A percentile compares a stretch with the other conserved stretches of the same genome.
Evolutionary conservation across 768 basidiomycete genomes (phyloP).

Genomic region (Rhizopogon vinicolor): DNA sequence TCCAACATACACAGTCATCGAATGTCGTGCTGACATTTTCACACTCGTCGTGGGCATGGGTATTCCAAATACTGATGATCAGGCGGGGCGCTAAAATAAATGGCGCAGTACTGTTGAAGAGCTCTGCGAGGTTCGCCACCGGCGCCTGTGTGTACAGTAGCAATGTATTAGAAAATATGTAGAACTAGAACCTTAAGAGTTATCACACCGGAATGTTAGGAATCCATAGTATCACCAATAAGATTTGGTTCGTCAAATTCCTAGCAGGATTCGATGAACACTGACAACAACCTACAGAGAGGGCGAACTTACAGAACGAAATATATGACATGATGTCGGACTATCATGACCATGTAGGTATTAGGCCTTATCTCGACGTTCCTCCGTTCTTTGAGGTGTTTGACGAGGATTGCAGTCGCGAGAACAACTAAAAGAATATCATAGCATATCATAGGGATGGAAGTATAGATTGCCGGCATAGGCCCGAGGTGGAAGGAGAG

Average conservation of each 20-base stretch:
- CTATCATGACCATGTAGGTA: neutral
- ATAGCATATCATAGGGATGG: neutral
- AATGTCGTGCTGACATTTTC: neutral
- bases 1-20: neutral
- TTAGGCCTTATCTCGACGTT: neutral
- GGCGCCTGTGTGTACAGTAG: neutral
- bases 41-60: neutral
- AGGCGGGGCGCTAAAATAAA: neutral
- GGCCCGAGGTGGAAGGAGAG: neutral
- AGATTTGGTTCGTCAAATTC: neutral
- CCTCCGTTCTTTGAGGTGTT: neutral
- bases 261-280: neutral
- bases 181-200: neutral
- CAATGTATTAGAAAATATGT: neutral
- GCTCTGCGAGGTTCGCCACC: neutral
- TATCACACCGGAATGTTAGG: neutral
- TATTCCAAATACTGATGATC: neutral
- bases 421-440: neutral
- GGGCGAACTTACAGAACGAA: neutral
- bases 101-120: neutral
- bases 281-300: neutral
- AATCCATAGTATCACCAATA: neutral
- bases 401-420: neutral
- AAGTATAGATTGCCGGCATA: neutral
- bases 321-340: neutral